Evolutionary conservation across 768 basidiomycete species (phyloP).

Genomic region (Rhodotorula diobovata): DNA sequence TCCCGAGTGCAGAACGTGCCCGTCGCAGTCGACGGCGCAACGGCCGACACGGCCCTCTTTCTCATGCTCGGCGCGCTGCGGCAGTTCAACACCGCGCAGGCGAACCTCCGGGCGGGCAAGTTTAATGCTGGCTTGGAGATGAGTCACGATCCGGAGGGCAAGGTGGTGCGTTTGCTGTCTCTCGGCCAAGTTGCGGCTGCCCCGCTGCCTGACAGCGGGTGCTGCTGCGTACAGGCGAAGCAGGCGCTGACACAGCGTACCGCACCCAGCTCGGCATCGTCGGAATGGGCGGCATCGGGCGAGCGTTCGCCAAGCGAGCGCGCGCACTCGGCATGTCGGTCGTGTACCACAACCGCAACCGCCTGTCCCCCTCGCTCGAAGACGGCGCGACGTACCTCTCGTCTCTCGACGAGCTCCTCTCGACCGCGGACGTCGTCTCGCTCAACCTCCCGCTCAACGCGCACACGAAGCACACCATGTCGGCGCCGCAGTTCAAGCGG

Average conservation of each 20-base stretch:
- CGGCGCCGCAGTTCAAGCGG: conserved; percentile 30
- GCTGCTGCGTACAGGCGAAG: too few species aligned
- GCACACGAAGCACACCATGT: conserved; percentile 52
- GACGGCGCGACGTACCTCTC: conserved; percentile 59
- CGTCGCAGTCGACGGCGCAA: conserved; percentile 82
- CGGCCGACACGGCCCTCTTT: conserved; percentile 82
- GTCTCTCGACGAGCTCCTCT: conserved; percentile 60
- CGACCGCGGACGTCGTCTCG: conserved; percentile 72
- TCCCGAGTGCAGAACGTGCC: conserved; percentile 64
- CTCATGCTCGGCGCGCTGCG: conserved; percentile 73
- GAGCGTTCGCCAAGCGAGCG: conserved; percentile 54
- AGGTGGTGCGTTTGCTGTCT: conserved; percentile 22
- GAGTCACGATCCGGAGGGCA: conserved; percentile 46
- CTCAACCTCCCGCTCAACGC: conserved; percentile 74
- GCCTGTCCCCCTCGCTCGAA: conserved; percentile 64
- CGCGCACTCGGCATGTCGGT: conserved; percentile 84
- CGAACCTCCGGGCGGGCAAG: conserved; percentile 47
- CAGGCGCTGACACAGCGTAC: background rate
- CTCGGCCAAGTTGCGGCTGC: background rate
- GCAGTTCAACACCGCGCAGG: conserved; percentile 65
- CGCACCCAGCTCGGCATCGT: conserved; percentile 45
- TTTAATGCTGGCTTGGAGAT: conserved; percentile 43
- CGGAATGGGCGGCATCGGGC: conserved; percentile 52
- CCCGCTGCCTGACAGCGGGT: too few species aligned
- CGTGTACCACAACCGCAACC: conserved; percentile 61